Percentiles rank a stretch among this genome's conserved stretches.
Conservation (phyloP, 768 basidiomycete species). For the Sistotremastrum suecicum region DNA sequence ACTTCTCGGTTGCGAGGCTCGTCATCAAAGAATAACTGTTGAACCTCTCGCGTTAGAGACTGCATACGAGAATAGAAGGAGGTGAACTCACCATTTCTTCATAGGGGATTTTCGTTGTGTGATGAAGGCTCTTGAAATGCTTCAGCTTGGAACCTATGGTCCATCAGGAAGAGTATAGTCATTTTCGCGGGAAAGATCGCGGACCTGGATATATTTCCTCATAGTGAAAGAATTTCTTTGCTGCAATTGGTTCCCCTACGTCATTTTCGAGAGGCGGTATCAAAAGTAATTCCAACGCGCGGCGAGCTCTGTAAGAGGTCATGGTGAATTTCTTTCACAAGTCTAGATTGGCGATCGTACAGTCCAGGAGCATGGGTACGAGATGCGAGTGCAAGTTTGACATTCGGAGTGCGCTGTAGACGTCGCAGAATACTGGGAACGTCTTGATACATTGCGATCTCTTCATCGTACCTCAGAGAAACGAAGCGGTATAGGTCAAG, state of each 20-base stretch:
- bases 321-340: neutral
- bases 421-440: constrained; percentile 23
- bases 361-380: constrained; percentile 22
- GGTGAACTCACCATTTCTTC: constrained; percentile 23
- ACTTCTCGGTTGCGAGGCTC: constrained; percentile 21
- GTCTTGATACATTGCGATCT: constrained; percentile 23
- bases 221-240: constrained; percentile 5
- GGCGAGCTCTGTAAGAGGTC: constrained; percentile 18
- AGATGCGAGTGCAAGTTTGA: constrained; percentile 19
- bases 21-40: constrained; percentile 28
- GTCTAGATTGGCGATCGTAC: constrained; percentile 13
- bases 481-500: neutral
- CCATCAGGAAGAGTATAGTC: neutral
- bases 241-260: neutral
- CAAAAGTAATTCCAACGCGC: constrained; percentile 16
- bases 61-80: neutral
- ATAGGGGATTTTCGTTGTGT: constrained; percentile 29
- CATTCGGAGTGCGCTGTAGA: constrained; percentile 11
- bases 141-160: constrained; percentile 20
- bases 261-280: neutral
- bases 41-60: neutral
- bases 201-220: constrained; percentile 7
- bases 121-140: constrained; percentile 24
- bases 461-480: constrained; percentile 14
- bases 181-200: neutral